A percentile compares a stretch with the other conserved stretches of the same genome.
phyloP scores from a whole-genome alignment of 805 yeast genomes.

The Ogataea methylovora region DNA sequence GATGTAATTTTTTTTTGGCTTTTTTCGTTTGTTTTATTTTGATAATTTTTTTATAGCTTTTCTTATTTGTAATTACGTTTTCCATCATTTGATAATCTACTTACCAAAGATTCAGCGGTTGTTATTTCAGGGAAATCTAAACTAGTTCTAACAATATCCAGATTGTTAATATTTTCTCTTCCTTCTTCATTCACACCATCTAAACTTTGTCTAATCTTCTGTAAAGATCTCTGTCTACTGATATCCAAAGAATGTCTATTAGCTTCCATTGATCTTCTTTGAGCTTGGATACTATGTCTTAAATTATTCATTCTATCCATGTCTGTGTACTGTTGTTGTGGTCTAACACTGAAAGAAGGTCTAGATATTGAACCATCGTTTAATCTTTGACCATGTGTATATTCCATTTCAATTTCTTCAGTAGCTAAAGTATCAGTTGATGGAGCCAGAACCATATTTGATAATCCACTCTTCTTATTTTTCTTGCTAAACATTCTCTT shows the following conservation, averaged over 20 bases:
- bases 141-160: conserved; percentile 27
- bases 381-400: conserved; percentile 12
- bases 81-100: conserved; percentile 15
- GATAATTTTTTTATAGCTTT: too few relatives aligned
- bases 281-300: conserved; percentile 10
- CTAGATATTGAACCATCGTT: conserved; percentile 25
- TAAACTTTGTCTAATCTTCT: conserved; percentile 13
- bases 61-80: too few relatives aligned
- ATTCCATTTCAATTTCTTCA: conserved; percentile 45
- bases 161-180: conserved; percentile 11
- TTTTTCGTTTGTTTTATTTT: too few relatives aligned
- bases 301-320: conserved; percentile 14
- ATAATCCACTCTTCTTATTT: conserved; percentile 10
- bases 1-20: too few relatives aligned
- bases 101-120: conserved; percentile 26
- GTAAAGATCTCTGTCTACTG: conserved; percentile 4
- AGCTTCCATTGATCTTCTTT: conserved; percentile 12
- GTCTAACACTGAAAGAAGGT: conserved; percentile 21
- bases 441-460: conserved; percentile 26
- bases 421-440: conserved; percentile 32
- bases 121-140: conserved; percentile 30
- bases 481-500: conserved; percentile 27
- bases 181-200: conserved; percentile 12
- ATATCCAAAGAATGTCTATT: conserved; percentile 16
- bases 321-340: conserved; percentile 11